Evolutionary conservation across 768 basidiomycete genomes (phyloP).

Genomic region (Xanthoconium stramineum): DNA sequence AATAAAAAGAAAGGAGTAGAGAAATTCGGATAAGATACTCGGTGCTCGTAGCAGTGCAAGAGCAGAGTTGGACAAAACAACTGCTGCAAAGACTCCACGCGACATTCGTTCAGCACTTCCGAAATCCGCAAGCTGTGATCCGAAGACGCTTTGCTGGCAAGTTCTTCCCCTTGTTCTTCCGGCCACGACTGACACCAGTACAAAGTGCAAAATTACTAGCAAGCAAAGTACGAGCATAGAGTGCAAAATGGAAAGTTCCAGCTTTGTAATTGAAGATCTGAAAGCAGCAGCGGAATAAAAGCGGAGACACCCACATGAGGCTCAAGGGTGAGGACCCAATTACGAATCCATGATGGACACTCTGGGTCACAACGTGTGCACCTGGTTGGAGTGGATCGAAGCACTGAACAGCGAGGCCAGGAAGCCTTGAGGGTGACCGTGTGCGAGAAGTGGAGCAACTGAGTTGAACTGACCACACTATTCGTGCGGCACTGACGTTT

Average conservation of each 20-base stretch:
- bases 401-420: not conserved
- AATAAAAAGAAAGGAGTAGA: not conserved
- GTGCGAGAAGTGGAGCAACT: not conserved
- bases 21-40: constrained; percentile 17
- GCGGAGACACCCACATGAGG: too few species aligned
- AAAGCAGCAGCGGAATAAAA: too few species aligned
- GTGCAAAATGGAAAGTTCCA: too few species aligned
- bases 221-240: too few species aligned
- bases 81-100: constrained; percentile 12
- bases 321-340: too few species aligned
- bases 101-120: constrained; percentile 13
- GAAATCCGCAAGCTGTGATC: constrained; percentile 6
- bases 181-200: too few species aligned
- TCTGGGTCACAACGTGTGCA: not conserved
- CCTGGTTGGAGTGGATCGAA: not conserved
- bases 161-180: too few species aligned
- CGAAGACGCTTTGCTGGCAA: not conserved
- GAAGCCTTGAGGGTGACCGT: too few species aligned
- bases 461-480: not conserved
- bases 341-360: too few species aligned
- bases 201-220: too few species aligned
- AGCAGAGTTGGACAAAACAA: constrained; percentile 1
- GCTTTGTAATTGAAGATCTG: too few species aligned
- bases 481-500: not conserved
- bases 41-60: constrained; percentile 3